Evolutionary conservation across 192 early-diverging fungal genomes (phyloP).

Genomic region (Gigaspora rosea): DNA sequence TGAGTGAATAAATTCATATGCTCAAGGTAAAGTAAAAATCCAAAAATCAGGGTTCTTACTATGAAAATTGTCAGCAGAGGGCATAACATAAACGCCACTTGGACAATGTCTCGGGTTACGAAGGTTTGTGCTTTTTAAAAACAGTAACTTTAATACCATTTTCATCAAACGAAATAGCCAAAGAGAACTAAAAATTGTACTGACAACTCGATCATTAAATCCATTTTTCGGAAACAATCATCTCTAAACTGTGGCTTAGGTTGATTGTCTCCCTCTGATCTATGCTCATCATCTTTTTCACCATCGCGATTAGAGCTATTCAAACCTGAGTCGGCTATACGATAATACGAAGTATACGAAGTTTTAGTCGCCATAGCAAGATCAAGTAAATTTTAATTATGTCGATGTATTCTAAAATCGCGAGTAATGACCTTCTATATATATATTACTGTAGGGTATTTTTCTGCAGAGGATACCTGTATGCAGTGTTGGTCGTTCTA

Average conservation of each 20-base stretch:
- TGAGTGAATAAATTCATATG: neutral
- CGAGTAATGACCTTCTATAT: too few species aligned
- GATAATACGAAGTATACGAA: conserved; percentile 24
- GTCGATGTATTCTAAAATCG: too few species aligned
- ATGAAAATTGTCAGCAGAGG: conserved; percentile 64
- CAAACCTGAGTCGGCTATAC: neutral
- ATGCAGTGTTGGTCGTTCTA: too few species aligned
- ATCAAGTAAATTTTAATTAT: too few species aligned
- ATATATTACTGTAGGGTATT: too few species aligned
- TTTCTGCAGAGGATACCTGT: too few species aligned
- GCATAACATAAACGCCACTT: conserved; percentile 86
- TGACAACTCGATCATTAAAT: conserved; percentile 35
- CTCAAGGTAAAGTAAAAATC: neutral
- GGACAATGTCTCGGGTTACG: conserved; percentile 80
- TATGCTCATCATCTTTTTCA: neutral
- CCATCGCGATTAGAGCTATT: neutral
- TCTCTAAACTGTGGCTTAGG: conserved; percentile 27
- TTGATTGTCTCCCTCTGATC: neutral
- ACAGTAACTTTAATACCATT: neutral
- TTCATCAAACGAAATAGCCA: neutral
- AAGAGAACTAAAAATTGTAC: neutral
- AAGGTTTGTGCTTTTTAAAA: conserved; percentile 64
- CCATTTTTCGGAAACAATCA: conserved; percentile 32
- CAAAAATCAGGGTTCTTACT: conserved; percentile 43
- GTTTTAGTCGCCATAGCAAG: neutral